phyloP scores from a whole-genome alignment of 306 rosid genomes.

The Sicyos edulis region DNA sequence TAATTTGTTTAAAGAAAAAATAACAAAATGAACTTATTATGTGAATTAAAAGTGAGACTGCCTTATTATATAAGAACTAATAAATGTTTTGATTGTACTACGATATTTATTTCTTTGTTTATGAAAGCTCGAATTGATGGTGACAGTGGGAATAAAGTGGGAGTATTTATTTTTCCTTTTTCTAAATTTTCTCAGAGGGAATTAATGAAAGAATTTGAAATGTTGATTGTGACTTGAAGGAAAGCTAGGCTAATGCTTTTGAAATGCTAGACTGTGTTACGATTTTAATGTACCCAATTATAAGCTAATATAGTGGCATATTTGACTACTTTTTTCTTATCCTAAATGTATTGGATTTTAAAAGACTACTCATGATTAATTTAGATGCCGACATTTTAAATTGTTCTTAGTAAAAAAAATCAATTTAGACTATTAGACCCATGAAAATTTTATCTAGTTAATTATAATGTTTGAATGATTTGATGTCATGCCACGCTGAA shows the following conservation, averaged over 20 bases:
- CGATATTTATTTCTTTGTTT: neutral
- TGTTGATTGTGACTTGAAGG: neutral
- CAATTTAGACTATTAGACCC: neutral
- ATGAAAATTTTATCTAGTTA: too few species aligned
- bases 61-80: too few species aligned
- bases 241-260: neutral
- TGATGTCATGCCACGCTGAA: too few species aligned
- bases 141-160: constrained; percentile 14
- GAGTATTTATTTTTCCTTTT: neutral
- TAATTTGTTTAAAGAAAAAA: too few species aligned
- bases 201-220: neutral
- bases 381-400: too few species aligned
- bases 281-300: neutral
- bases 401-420: too few species aligned
- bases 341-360: neutral
- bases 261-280: neutral
- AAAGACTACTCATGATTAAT: too few species aligned
- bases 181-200: neutral
- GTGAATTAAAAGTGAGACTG: too few species aligned
- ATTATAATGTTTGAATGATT: too few species aligned
- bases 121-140: constrained; percentile 8
- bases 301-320: neutral
- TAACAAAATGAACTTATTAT: too few species aligned
- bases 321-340: neutral
- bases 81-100: neutral